These are phyloP conservation scores for Fusarium dlaminii DNA, from an alignment of 2,329 filamentous ascomycete genomes.

Conservation along the genomic window DNA sequence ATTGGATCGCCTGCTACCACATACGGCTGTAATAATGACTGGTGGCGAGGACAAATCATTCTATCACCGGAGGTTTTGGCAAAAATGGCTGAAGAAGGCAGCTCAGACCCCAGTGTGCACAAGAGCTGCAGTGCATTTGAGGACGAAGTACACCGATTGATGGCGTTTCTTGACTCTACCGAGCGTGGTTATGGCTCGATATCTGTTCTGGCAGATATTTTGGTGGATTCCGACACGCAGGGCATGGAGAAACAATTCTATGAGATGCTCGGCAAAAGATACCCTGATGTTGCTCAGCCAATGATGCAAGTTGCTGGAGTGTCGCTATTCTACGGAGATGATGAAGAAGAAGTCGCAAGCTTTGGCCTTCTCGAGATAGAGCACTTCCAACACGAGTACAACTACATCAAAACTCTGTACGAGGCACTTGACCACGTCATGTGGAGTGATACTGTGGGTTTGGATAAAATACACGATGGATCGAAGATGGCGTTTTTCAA, in stretches of 20 bases:
- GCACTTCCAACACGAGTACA: constrained; percentile 49
- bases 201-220: constrained; percentile 54
- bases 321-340: constrained; percentile 43
- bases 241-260: constrained; percentile 57
- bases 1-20: constrained; percentile 52
- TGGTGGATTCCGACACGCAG: constrained; percentile 46
- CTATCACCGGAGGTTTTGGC: constrained; percentile 50
- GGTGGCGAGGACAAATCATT: constrained; percentile 70
- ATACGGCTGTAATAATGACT: constrained; percentile 66
- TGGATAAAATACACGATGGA: constrained; percentile 47
- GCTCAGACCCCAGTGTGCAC: constrained; percentile 41
- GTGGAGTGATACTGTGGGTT: constrained; percentile 56
- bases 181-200: constrained; percentile 68
- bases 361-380: constrained; percentile 57
- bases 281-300: constrained; percentile 41
- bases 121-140: constrained; percentile 50
- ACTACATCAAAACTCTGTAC: constrained; percentile 55
- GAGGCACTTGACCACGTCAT: constrained; percentile 60
- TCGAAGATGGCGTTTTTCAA: constrained; percentile 56
- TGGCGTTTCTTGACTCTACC: constrained; percentile 70
- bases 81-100: constrained; percentile 45
- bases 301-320: constrained; percentile 48
- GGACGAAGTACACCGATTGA: constrained; percentile 68
- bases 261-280: constrained; percentile 50
- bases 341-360: constrained; percentile 46